Conservation (phyloP, 805 yeast genomes). For the Cyberlindnera suaveolens region DNA sequence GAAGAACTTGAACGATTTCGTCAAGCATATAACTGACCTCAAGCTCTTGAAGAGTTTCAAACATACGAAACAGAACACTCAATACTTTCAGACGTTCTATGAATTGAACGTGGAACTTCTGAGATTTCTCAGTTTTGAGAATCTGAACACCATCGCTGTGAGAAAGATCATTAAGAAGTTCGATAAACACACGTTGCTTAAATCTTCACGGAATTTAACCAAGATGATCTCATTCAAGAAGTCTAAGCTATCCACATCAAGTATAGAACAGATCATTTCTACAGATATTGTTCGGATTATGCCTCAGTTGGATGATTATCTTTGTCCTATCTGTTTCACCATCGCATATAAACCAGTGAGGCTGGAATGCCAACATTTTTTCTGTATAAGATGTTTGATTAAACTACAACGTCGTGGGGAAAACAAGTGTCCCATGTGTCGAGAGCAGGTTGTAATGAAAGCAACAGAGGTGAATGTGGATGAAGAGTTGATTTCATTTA, state of each 20-base stretch:
- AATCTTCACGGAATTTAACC: constrained; percentile 42
- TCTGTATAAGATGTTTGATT: constrained; percentile 68
- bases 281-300: constrained; percentile 46
- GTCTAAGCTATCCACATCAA: constrained; percentile 18
- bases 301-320: constrained; percentile 72
- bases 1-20: constrained; percentile 41
- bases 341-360: constrained; percentile 70
- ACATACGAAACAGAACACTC: constrained; percentile 38
- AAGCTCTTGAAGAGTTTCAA: constrained; percentile 30
- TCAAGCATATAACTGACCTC: constrained; percentile 33
- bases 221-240: constrained; percentile 27
- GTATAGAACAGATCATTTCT: constrained; percentile 39
- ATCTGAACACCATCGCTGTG: constrained; percentile 57
- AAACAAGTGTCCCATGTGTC: constrained; percentile 63
- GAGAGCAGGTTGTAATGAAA: constrained; percentile 41
- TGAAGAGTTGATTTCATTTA: constrained; percentile 39
- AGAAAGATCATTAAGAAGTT: constrained; percentile 68
- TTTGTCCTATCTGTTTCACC: constrained; percentile 66
- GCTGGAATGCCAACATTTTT: constrained; percentile 57
- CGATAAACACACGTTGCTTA: constrained; percentile 62
- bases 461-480: constrained; percentile 64
- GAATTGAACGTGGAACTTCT: constrained; percentile 48
- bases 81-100: constrained; percentile 44
- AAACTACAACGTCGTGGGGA: constrained; percentile 55
- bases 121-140: constrained; percentile 52